Conservation (phyloP, 2,329 filamentous ascomycete genomes). For the Cordyceps pruinosa region DNA sequence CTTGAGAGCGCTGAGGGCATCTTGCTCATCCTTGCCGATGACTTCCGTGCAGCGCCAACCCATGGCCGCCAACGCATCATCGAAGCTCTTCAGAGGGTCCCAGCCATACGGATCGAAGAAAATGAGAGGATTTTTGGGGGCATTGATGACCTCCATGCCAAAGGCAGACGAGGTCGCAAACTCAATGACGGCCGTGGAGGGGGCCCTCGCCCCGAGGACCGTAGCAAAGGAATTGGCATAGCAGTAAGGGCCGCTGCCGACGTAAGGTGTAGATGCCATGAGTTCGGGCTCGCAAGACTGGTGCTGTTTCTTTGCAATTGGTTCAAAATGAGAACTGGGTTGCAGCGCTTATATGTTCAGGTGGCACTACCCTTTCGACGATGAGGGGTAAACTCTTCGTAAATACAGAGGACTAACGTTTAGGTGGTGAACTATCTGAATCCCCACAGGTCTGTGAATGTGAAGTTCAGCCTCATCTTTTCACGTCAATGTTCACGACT, state of each 20-base stretch:
- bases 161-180: slow-evolving; percentile 17
- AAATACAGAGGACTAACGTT: too few species aligned
- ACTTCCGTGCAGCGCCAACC: slow-evolving; percentile 14
- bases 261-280: slow-evolving; percentile 13
- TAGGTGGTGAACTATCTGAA: too few species aligned
- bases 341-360: not conserved
- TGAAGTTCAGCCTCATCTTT: not conserved
- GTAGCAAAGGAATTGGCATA: slow-evolving; percentile 17
- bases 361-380: too few species aligned
- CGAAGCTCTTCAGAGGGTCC: slow-evolving; percentile 14
- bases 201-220: slow-evolving; percentile 14
- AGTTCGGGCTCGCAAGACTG: not conserved
- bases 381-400: too few species aligned
- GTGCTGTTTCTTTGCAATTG: too few species aligned
- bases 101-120: slow-evolving; percentile 18
- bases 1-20: slow-evolving; percentile 12
- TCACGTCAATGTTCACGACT: not conserved
- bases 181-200: slow-evolving; percentile 15
- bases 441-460: not conserved
- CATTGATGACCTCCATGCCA: slow-evolving; percentile 17
- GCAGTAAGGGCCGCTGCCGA: slow-evolving; percentile 18
- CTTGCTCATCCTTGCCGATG: slow-evolving; percentile 13
- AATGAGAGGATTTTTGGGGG: slow-evolving; percentile 5
- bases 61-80: slow-evolving; percentile 12
- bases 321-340: too few species aligned